Percentiles rank a stretch among this genome's conserved stretches.
phyloP scores from a whole-genome alignment of 495 filamentous ascomycete genomes.

The Penicillium bialowiezense region DNA sequence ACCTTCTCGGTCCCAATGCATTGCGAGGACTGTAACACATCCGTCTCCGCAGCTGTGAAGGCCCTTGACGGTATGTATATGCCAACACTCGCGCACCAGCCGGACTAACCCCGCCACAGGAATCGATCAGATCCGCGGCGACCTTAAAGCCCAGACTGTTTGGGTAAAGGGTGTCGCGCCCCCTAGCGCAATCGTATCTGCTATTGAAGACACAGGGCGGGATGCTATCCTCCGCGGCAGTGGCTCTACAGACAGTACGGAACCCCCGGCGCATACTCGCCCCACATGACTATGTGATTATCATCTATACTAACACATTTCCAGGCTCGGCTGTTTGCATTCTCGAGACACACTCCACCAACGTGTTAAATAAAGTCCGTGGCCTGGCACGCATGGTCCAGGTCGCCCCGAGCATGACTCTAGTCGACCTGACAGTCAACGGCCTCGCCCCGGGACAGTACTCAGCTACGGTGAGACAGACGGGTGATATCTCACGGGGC shows the following conservation, averaged over 20 bases:
- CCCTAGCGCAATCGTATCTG: slow-evolving; percentile 81
- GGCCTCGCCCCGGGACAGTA: slow-evolving; percentile 83
- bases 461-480: slow-evolving; percentile 74
- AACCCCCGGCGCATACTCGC: not conserved
- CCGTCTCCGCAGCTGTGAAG: slow-evolving; percentile 71
- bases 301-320: not conserved
- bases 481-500: slow-evolving; percentile 86
- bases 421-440: slow-evolving; percentile 85
- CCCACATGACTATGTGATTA: not conserved
- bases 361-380: slow-evolving; percentile 60
- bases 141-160: slow-evolving; percentile 46
- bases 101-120: slow-evolving; percentile 23
- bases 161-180: slow-evolving; percentile 58
- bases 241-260: slow-evolving; percentile 78
- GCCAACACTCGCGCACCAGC: not conserved
- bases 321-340: slow-evolving; percentile 92
- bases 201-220: slow-evolving; percentile 85
- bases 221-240: slow-evolving; percentile 93
- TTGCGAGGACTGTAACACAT: slow-evolving; percentile 82
- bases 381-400: slow-evolving; percentile 81
- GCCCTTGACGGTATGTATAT: slow-evolving; percentile 60
- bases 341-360: slow-evolving; percentile 78
- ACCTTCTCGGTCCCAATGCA: slow-evolving; percentile 93
- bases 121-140: slow-evolving; percentile 47
- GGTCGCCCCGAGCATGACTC: slow-evolving; percentile 67